These are phyloP conservation scores for Pouteria campechiana DNA, from an alignment of 179 eudicot genomes.

Conservation along the genomic window DNA sequence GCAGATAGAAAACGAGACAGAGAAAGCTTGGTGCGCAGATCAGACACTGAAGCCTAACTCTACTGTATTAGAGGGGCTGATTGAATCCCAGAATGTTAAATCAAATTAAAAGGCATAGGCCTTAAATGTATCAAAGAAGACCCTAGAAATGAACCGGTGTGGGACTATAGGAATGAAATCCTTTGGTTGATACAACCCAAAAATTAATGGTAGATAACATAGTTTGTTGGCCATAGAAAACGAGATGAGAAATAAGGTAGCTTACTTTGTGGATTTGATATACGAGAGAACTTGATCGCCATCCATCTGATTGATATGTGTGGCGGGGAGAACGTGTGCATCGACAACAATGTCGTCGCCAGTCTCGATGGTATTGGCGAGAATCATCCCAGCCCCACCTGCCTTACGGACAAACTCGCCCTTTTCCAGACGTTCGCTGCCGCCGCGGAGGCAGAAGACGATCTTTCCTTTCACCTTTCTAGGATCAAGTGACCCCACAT, in stretches of 20 bases:
- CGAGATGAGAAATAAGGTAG: not conserved
- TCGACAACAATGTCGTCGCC: conserved; percentile 75
- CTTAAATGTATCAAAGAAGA: too few relatives aligned
- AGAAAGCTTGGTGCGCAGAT: too few relatives aligned
- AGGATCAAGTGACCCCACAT: conserved; percentile 41
- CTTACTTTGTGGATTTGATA: conserved; percentile 45
- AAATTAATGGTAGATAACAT: too few relatives aligned
- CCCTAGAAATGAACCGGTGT: too few relatives aligned
- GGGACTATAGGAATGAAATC: too few relatives aligned
- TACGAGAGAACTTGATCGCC: conserved; percentile 38
- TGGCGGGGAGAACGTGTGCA: conserved; percentile 76
- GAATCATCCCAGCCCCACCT: conserved; percentile 79
- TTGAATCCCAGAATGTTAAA: too few relatives aligned
- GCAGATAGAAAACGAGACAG: too few relatives aligned
- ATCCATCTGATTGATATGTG: conserved; percentile 50
- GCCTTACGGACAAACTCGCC: conserved; percentile 58
- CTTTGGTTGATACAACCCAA: too few relatives aligned
- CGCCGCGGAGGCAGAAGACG: conserved; percentile 69
- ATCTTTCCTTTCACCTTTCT: conserved; percentile 59
- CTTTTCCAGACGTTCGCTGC: conserved; percentile 67
- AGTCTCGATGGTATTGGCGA: conserved; percentile 39
- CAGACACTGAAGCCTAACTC: too few relatives aligned
- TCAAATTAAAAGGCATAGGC: too few relatives aligned
- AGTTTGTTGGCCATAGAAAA: too few relatives aligned
- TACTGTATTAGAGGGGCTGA: too few relatives aligned